Base-by-base conservation (phyloP, 768 basidiomycete species). In the Hypsizygus marmoreus region DNA sequence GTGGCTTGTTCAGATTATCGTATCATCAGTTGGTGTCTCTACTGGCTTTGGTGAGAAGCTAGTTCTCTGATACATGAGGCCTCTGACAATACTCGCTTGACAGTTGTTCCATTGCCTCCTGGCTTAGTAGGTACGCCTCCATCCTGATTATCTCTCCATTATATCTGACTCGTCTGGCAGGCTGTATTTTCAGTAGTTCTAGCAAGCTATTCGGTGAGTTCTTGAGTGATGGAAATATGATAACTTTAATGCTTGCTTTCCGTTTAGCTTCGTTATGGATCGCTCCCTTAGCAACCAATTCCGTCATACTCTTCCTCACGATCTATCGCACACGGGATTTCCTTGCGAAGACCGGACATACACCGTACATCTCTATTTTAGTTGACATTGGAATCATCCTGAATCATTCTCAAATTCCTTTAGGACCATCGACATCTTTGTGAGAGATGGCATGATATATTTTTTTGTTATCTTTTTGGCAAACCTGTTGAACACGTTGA, bases 391-490 rank as follows among this genome's bases (percentile, higher is more conserved):
- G 12, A 12, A 20, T 14, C 14, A 22, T 28, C n/a, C 24, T 26
- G n/a, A 35, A 4, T 9, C 23, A 4, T n/a, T 11, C 8, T 7
- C 12, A n/a, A n/a, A n/a, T n/a, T 17, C 11, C 14, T 35, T 19
- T 29, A 62, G 57, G 11, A 55, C 56, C 16, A 35, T 63, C 19
- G 47, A 54, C 16, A 40, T 60, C 16, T 59, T 65, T 40, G 25
- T 63, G 14, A 53, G 62, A 19, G 63, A 65, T 26, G 63, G 63
- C 4, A 36, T 50, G 13, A 40, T 62, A 13, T 65, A 63, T 32
- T 65, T 62, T 40, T 44, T 65, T 17, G 42, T 54, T 9, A 61
- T 65, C 10, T 60, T 62, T 42, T 23, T 58, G 24, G 56, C 56
- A 1, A 65, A 65, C 47, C 29, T 63, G 8, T 25, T 60, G 28